Evolutionary conservation across 495 filamentous ascomycete genomes (phyloP).

Genomic region (Bombardia bombarda): DNA sequence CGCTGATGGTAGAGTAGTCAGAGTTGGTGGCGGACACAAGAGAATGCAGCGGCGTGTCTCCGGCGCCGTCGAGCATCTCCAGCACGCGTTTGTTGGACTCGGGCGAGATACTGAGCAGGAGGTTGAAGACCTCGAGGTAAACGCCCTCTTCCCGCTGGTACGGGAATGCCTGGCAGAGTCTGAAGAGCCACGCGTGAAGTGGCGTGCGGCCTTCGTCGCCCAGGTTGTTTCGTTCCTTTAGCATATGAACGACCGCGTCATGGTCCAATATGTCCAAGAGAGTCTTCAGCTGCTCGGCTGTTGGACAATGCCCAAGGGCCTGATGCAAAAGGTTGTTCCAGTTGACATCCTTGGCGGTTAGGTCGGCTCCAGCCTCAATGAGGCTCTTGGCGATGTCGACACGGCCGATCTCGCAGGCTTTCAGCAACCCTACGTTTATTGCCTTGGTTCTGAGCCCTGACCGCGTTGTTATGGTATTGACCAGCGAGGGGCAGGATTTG

Average conservation of each 20-base stretch:
- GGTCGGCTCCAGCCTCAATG: constrained; percentile 57
- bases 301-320: constrained; percentile 33
- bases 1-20: constrained; percentile 16
- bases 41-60: constrained; percentile 57
- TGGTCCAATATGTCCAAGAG: constrained; percentile 49
- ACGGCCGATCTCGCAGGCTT: constrained; percentile 46
- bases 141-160: no score
- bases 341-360: constrained; percentile 41
- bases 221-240: constrained; percentile 31
- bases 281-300: constrained; percentile 21
- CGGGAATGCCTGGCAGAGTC: not conserved
- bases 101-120: constrained; percentile 44
- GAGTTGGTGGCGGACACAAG: constrained; percentile 38
- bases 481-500: constrained; percentile 39
- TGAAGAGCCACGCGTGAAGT: constrained; percentile 29
- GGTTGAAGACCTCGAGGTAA: constrained; percentile 22
- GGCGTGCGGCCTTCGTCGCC: constrained; percentile 27
- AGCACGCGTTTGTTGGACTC: constrained; percentile 38
- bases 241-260: constrained; percentile 29
- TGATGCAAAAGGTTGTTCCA: constrained; percentile 56
- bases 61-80: constrained; percentile 54
- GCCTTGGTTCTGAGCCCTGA: no score
- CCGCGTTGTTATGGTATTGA: constrained; percentile 51
- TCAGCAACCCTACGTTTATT: no score
- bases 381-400: constrained; percentile 48